Evolutionary conservation across 345 rosid species (phyloP), one percentile per base, ranked within the genome.

Genomic region (Brassica carinata): DNA sequence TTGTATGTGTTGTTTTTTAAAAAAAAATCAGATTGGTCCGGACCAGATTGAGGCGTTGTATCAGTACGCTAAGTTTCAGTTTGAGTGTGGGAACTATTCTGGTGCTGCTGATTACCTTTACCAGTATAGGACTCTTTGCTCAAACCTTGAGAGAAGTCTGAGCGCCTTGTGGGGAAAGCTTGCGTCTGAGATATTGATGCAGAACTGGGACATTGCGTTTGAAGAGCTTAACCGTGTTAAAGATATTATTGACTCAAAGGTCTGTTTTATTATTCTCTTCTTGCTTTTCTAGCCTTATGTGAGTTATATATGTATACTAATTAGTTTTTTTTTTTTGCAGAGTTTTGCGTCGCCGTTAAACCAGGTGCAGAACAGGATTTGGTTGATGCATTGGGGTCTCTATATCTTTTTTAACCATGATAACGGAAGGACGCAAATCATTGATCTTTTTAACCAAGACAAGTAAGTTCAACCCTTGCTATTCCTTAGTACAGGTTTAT

Each of bases 321-420:
- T 11, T 71, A 8, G 55, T 73, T 36, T 58, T 0, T n/a, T n/a
- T 61, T 80, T 53, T 83, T 3, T 13, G 18, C 91, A 94, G 98
- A 92, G 73, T 75, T 96, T 94, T 77, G 75, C 98, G 0, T 94
- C 98, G 5, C 96, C 97, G 2, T 71, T 91, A 86, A 94, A 89
- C 83, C 99, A 94, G 82, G 90, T 96, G 76, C 97, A 92, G 77
- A 92, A 88, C 84, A 87, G 98, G 81, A 86, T 92, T 73, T 96
- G 99, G 99, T 83, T 96, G 85, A 96, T 96, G 99, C 97, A 96
- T 83, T 96, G 99, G 99, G 92, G 98, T 81, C 94, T 94, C 69
- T 96, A 90, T 83, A 94, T 96, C 87, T 96, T 94, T 68, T 96
- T 96, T 86, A 96, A 96, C 85, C 86, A 96, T 81, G 99, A 96